Conservation (phyloP, 345 rosid genomes). For the Syzygium grande region DNA sequence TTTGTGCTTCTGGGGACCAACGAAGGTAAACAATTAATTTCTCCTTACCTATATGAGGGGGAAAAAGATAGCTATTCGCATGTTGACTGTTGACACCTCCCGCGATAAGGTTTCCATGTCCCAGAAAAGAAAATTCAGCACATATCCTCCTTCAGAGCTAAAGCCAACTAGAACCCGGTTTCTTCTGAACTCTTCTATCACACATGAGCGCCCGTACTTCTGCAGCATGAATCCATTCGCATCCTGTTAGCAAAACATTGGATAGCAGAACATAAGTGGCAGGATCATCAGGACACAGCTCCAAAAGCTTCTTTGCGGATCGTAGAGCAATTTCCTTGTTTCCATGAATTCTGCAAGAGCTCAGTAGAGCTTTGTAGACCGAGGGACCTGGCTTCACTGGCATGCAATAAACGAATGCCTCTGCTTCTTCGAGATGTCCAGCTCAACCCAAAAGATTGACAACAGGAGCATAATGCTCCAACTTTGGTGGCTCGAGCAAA, state of each 20-base stretch:
- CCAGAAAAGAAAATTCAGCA: not conserved
- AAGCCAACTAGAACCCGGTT: conserved; percentile 27
- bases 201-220: conserved; percentile 13
- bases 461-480: conserved; percentile 24
- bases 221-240: conserved; percentile 20
- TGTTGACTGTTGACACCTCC: not conserved
- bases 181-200: conserved; percentile 19
- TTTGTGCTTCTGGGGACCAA: not conserved
- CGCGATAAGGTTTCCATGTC: not conserved
- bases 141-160: not conserved
- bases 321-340: conserved; percentile 19
- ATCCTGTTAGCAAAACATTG: conserved; percentile 5
- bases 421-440: conserved; percentile 28
- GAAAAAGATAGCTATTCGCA: not conserved
- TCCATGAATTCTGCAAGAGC: conserved; percentile 33
- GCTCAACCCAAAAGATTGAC: conserved; percentile 33
- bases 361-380: conserved; percentile 21
- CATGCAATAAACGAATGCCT: conserved; percentile 14
- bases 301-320: conserved; percentile 19
- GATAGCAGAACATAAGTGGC: conserved; percentile 23
- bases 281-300: conserved; percentile 26
- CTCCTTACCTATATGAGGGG: not conserved
- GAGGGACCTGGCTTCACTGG: conserved; percentile 17
- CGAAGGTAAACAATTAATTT: not conserved
- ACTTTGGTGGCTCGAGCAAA: conserved; percentile 7